Evolutionary conservation across 2,329 filamentous ascomycete genomes (phyloP), one percentile per base, ranked within the genome.

Genomic region (Pseudocercospora cruenta): DNA sequence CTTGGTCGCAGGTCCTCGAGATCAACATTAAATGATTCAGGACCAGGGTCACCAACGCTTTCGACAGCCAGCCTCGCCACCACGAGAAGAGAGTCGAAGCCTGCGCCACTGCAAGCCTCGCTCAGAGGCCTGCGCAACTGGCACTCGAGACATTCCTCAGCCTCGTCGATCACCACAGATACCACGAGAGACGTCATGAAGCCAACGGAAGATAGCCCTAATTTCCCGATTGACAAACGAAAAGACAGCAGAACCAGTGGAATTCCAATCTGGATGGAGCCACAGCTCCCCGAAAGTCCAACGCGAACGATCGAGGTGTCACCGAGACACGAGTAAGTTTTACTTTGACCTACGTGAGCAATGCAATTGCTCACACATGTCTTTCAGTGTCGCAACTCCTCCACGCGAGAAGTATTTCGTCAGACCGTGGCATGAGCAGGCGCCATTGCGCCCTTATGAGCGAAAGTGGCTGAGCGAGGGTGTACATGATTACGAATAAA

Each of bases 11-110:
- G 39, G 36, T 47, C 26, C 21, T 61, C 63, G 21, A 53, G 62
- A 19, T 31, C 58, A n/a, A 57, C 58, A 4, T 49, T 45, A n/a
- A 33, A 55, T 22, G 54, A 54, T 19, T 53, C 43, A 22, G 28
- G 55, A 10, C 62, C 62, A 45, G 22, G 28, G n/a, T 64, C 62
- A 14, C 62, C 62, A 4, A 64, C 49, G 1, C 63, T 58, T 5
- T 49, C 58, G 12, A 49, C 43, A 33, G 16, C n/a, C n/a, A n/a
- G n/a, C n/a, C n/a, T n/a, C n/a, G n/a, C n/a, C 31, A 58, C 55
- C 10, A 21, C 28, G 19, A 24, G 55, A 24, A 24, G 55, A 26
- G 55, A 43, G 7, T 39, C 55, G 31, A 58, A 43, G 16, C 31
- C 36, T 8, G 8, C 55, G 10, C 55, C 55, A 43, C 19, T 58